phyloP scores from a whole-genome alignment of 2,329 filamentous ascomycete species.

The Arthrinium puccinioides region DNA sequence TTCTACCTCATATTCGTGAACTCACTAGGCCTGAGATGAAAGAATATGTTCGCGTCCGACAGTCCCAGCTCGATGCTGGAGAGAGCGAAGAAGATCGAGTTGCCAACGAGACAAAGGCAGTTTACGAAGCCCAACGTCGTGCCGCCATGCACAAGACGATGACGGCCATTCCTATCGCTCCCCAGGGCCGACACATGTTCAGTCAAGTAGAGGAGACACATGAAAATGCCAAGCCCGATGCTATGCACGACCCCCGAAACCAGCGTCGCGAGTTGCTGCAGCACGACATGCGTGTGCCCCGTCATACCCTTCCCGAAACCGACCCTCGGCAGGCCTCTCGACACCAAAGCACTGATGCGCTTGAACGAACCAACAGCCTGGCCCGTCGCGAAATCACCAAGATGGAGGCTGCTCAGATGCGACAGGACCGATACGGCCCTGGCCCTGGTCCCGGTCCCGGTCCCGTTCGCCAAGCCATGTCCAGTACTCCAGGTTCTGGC shows the following conservation, averaged over 20 bases:
- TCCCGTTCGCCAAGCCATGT: slow-evolving; percentile 27
- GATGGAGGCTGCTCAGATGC: slow-evolving; percentile 42
- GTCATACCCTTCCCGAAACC: slow-evolving; percentile 25
- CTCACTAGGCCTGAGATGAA: slow-evolving; percentile 51
- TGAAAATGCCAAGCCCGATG: slow-evolving; percentile 8
- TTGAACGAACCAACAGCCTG: slow-evolving; percentile 41
- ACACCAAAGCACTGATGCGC: slow-evolving; percentile 19
- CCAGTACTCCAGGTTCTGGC: not conserved
- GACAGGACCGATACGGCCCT: slow-evolving; percentile 31
- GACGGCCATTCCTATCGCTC: slow-evolving; percentile 4
- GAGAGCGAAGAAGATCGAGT: slow-evolving; percentile 40
- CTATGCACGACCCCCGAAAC: slow-evolving; percentile 30
- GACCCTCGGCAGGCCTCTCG: slow-evolving; percentile 28
- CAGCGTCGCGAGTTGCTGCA: slow-evolving; percentile 29
- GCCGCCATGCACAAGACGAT: slow-evolving; percentile 25
- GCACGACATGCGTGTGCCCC: slow-evolving; percentile 16
- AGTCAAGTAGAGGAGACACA: slow-evolving; percentile 11
- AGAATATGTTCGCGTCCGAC: slow-evolving; percentile 56
- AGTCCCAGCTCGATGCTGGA: slow-evolving; percentile 47
- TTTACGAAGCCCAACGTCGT: slow-evolving; percentile 41
- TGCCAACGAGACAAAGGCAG: slow-evolving; percentile 44
- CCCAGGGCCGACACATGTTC: slow-evolving; percentile 8
- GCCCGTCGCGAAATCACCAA: slow-evolving; percentile 46
- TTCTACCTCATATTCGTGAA: slow-evolving; percentile 46
- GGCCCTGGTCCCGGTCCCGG: slow-evolving; percentile 34